phyloP scores from a whole-genome alignment of 108 stramenopile genomes.

The Parietichytrium sp. region DNA sequence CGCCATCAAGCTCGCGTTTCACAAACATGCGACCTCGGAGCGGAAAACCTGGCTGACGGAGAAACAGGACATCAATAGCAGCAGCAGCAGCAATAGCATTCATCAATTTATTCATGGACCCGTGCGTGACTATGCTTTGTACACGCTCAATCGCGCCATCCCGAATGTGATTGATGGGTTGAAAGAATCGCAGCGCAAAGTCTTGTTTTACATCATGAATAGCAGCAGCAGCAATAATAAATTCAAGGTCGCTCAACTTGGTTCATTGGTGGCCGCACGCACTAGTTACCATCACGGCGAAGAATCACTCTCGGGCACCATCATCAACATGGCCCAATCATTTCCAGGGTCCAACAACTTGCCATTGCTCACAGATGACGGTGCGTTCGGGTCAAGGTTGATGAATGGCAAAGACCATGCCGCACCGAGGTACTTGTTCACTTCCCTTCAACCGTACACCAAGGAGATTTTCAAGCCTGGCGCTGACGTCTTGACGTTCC shows the following conservation, averaged over 20 bases:
- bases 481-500: background rate
- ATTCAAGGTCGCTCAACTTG: conserved; percentile 16
- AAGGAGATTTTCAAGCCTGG: background rate
- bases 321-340: background rate
- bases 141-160: background rate
- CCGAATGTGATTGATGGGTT: background rate
- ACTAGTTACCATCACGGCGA: background rate
- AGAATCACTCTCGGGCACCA: background rate
- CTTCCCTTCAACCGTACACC: background rate
- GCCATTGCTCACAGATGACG: background rate
- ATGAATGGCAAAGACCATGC: background rate
- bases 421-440: background rate
- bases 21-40: too few relatives aligned
- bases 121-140: background rate
- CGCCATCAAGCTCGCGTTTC: too few relatives aligned
- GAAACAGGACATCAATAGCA: background rate
- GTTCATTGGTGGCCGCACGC: background rate
- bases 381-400: conserved; percentile 1
- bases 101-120: background rate
- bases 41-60: background rate
- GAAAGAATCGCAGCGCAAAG: background rate
- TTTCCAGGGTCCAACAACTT: conserved; percentile 9
- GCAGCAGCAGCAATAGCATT: background rate
- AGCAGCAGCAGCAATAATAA: background rate
- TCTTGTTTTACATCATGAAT: background rate